These are phyloP conservation scores for Stygiomarasmius scandens DNA, from an alignment of 1,284 basidiomycete genomes.

Conservation along the genomic window DNA sequence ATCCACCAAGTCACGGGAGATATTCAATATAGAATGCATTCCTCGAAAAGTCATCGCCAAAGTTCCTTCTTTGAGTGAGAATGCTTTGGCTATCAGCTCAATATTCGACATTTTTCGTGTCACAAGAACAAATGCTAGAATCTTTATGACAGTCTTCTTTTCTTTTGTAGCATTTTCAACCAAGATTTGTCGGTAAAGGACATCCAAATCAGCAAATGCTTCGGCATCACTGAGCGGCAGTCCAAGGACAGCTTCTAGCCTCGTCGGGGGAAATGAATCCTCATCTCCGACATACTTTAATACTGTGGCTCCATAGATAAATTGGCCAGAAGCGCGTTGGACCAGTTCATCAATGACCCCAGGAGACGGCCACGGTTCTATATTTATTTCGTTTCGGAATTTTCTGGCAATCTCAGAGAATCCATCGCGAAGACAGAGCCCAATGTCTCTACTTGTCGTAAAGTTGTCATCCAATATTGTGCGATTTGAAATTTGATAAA, in stretches of 20 bases:
- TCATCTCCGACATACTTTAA: constrained; percentile 27
- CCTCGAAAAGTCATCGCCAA: too few species aligned
- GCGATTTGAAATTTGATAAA: background rate
- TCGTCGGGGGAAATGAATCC: constrained; percentile 23
- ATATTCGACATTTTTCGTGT: too few species aligned
- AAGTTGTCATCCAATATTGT: background rate
- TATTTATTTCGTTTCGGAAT: background rate
- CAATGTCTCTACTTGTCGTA: constrained; percentile 5
- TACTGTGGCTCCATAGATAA: constrained; percentile 27
- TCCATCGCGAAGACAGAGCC: background rate
- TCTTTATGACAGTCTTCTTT: too few species aligned
- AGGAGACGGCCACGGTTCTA: constrained; percentile 22
- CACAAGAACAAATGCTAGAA: too few species aligned
- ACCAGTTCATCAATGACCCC: constrained; percentile 22
- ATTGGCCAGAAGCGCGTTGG: constrained; percentile 25
- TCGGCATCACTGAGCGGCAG: constrained; percentile 7
- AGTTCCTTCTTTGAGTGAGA: too few species aligned
- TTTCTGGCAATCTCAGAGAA: background rate
- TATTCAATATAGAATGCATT: background rate
- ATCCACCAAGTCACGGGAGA: background rate
- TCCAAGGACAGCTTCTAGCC: constrained; percentile 25
- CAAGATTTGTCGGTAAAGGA: too few species aligned
- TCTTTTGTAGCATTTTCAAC: constrained; percentile 1
- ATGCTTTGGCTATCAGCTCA: too few species aligned
- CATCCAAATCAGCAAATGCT: constrained; percentile 30